Percentiles rank a stretch among this genome's conserved stretches.
Evolutionary conservation across 306 rosid species (phyloP).

Genomic region (Fagus sylvatica): DNA sequence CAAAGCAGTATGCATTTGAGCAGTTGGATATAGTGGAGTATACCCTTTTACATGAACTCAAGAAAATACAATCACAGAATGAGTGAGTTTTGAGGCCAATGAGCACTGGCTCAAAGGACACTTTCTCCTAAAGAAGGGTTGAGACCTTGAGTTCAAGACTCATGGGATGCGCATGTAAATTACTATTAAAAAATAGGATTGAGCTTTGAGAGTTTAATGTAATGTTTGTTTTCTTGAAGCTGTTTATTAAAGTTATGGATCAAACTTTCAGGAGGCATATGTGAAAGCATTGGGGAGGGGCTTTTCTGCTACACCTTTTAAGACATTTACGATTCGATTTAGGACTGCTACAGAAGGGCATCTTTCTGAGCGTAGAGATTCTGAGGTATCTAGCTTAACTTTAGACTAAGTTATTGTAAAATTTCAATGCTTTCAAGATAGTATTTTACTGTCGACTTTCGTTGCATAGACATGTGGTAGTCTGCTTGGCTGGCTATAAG

Average conservation of each 20-base stretch:
- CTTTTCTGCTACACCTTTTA: constrained; percentile 82
- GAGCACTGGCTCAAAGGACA: background rate
- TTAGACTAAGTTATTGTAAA: background rate
- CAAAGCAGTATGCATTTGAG: constrained; percentile 8
- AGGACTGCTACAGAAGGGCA: constrained; percentile 26
- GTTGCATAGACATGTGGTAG: background rate
- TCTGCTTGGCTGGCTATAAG: background rate
- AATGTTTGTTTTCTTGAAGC: background rate
- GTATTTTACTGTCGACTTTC: background rate
- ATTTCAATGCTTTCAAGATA: background rate
- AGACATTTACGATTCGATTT: constrained; percentile 67
- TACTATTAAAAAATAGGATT: background rate
- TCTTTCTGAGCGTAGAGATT: constrained; percentile 24
- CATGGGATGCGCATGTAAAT: background rate
- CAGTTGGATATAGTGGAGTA: constrained; percentile 5
- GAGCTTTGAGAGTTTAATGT: background rate
- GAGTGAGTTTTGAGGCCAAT: background rate
- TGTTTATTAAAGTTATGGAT: constrained; percentile 21
- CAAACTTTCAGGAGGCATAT: constrained; percentile 76
- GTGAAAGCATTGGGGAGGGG: constrained; percentile 93
- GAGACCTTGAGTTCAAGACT: background rate
- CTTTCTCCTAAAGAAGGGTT: background rate
- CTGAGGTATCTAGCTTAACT: constrained; percentile 39
- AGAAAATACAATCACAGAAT: background rate
- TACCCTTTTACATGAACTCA: constrained; percentile 5